These are phyloP conservation scores for Rhizopus delemar DNA, from an alignment of 371 early-diverging fungal species.

Conservation along the genomic window DNA sequence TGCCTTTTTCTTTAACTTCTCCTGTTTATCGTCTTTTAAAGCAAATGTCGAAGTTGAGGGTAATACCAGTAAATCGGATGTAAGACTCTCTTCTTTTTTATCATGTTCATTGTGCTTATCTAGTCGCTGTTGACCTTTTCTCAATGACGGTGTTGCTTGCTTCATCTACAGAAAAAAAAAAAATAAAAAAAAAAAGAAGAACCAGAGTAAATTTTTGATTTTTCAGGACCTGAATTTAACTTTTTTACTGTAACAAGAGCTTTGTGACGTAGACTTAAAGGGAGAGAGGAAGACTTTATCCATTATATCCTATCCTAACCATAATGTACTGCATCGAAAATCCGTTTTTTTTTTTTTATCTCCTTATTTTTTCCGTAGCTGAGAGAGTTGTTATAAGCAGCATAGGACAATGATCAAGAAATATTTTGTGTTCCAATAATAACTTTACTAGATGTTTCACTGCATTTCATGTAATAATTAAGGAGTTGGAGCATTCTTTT, in stretches of 20 bases:
- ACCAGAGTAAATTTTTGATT: slow-evolving; percentile 2
- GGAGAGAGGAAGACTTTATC: too few species aligned
- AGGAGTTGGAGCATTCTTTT: too few species aligned
- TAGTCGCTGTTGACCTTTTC: slow-evolving; percentile 2
- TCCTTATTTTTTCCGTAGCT: too few species aligned
- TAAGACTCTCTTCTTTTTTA: not conserved
- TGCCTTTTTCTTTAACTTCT: slow-evolving; percentile 69
- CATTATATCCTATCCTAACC: too few species aligned
- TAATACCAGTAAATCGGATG: slow-evolving; percentile 32
- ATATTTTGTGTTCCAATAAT: too few species aligned
- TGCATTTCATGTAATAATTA: too few species aligned
- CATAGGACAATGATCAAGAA: too few species aligned
- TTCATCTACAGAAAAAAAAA: slow-evolving; percentile 1
- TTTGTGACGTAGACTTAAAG: not conserved
- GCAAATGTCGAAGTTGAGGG: slow-evolving; percentile 48
- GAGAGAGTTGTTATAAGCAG: too few species aligned
- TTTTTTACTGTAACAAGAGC: not conserved
- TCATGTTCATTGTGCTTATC: slow-evolving; percentile 3
- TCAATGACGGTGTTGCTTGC: not conserved
- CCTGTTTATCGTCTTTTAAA: slow-evolving; percentile 52
- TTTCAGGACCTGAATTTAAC: slow-evolving; percentile 8
- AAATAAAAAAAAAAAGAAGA: not conserved
- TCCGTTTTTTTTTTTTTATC: too few species aligned
- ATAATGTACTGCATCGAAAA: too few species aligned
- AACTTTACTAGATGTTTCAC: too few species aligned